Conservation (phyloP, 2,329 filamentous ascomycete genomes). For the Talaromyces albobiverticillius region DNA sequence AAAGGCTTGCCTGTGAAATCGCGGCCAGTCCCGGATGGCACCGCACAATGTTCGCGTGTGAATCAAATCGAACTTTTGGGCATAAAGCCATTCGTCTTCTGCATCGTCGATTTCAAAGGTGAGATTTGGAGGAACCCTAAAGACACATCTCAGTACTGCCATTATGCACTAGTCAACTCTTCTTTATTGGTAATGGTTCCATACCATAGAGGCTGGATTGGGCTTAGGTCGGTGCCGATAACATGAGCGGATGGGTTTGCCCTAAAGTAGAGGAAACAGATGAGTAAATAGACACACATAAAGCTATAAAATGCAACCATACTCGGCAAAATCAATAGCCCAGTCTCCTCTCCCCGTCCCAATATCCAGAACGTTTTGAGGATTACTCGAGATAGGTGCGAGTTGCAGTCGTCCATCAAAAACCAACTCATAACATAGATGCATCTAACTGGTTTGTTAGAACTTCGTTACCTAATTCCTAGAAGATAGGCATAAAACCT, state of each 20-base stretch:
- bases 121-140: conserved; percentile 23
- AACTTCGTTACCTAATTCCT: not conserved
- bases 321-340: conserved; percentile 17
- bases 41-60: conserved; percentile 21
- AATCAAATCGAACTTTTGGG: conserved; percentile 22
- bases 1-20: conserved; percentile 18
- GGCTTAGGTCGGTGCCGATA: conserved; percentile 18
- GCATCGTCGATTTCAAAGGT: conserved; percentile 24
- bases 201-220: conserved; percentile 18
- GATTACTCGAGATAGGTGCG: conserved; percentile 15
- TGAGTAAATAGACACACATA: not conserved
- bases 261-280: not conserved
- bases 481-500: too few relatives aligned
- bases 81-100: conserved; percentile 23
- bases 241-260: conserved; percentile 8
- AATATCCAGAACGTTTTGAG: conserved; percentile 16
- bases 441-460: conserved; percentile 6
- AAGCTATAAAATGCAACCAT: not conserved
- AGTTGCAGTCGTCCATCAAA: conserved; percentile 17
- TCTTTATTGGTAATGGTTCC: not conserved
- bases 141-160: not conserved
- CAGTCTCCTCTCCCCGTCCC: conserved; percentile 18
- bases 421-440: conserved; percentile 14
- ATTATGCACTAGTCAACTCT: too few relatives aligned
- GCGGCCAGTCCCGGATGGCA: conserved; percentile 19